A percentile compares a stretch with the other conserved stretches of the same genome.
phyloP scores from a whole-genome alignment of 176 grass and related monocot species.

The Dactylis glomerata region DNA sequence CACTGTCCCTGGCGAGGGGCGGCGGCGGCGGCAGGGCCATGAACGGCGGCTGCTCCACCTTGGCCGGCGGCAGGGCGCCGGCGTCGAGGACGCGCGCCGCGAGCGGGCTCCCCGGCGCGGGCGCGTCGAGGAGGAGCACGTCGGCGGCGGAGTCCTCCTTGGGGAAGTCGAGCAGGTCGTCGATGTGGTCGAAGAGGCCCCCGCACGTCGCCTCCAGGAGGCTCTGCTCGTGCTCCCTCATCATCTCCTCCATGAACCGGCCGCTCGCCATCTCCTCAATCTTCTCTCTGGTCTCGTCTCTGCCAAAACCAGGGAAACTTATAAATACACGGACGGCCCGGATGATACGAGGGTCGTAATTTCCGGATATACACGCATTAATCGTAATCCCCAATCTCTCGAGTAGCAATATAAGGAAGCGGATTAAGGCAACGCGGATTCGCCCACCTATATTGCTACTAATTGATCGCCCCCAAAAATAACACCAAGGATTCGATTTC shows the following conservation, averaged over 20 bases:
- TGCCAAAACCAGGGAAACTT: not conserved
- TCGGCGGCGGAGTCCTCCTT: conserved; percentile 62
- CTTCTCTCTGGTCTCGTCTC: not conserved
- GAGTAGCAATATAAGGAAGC: not conserved
- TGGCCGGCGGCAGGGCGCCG: not conserved
- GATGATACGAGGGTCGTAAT: not conserved
- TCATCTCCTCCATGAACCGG: conserved; percentile 54
- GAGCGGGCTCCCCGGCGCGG: conserved; percentile 39
- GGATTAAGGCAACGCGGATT: conserved; percentile 23
- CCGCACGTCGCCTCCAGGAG: conserved; percentile 51
- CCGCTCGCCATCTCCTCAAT: conserved; percentile 26
- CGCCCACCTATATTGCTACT: not conserved
- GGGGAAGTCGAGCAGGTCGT: conserved; percentile 90
- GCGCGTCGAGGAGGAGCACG: conserved; percentile 70
- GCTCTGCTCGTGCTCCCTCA: conserved; percentile 65
- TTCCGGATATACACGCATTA: conserved; percentile 17
- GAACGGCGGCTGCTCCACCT: not conserved
- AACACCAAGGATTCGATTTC: not conserved
- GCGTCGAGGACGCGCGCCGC: conserved; percentile 44
- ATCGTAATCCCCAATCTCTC: not conserved
- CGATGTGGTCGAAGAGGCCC: conserved; percentile 89
- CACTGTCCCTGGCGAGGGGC: too few species aligned
- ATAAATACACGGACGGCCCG: not conserved
- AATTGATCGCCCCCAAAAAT: not conserved
- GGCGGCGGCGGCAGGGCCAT: not conserved